phyloP scores from a whole-genome alignment of 441 rosid genomes.

The Euphorbia celastroides region DNA sequence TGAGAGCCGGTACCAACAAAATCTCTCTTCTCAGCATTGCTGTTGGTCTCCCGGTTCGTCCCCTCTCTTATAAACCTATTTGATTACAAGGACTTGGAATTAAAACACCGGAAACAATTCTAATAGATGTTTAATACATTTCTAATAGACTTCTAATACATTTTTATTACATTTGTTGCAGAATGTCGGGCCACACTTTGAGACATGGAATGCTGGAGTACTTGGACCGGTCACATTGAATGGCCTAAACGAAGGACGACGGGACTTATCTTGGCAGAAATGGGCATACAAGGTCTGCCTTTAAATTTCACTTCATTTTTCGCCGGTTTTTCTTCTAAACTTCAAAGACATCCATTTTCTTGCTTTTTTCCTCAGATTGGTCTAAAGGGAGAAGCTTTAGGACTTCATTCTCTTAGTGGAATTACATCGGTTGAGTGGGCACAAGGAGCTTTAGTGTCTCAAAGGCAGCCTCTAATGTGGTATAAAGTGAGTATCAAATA shows the following conservation, averaged over 20 bases:
- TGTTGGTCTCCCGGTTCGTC: constrained; percentile 86
- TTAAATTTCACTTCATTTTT: background rate
- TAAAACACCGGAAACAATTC: no score
- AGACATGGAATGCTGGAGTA: constrained; percentile 94
- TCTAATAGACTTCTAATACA: no score
- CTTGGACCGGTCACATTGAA: constrained; percentile 82
- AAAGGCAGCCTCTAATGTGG: constrained; percentile 87
- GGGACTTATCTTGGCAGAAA: constrained; percentile 93
- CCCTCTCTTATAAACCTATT: no score
- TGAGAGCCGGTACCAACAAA: constrained; percentile 77
- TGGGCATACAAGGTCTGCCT: constrained; percentile 85
- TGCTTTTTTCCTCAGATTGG: constrained; percentile 52
- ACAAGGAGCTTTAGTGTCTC: constrained; percentile 63
- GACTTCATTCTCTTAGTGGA: constrained; percentile 84
- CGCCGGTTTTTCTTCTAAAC: background rate
- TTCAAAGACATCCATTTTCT: constrained; percentile 13
- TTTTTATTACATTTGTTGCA: constrained; percentile 19
- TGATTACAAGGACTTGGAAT: no score
- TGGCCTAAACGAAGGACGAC: constrained; percentile 73
- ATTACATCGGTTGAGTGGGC: constrained; percentile 92
- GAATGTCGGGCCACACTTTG: constrained; percentile 98
- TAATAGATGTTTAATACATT: no score
- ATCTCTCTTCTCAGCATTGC: constrained; percentile 80
- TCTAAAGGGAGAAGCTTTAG: constrained; percentile 78
- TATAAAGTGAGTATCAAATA: constrained; percentile 53